phyloP scores from a whole-genome alignment of 2,329 filamentous ascomycete species.

The Chalara sp. region DNA sequence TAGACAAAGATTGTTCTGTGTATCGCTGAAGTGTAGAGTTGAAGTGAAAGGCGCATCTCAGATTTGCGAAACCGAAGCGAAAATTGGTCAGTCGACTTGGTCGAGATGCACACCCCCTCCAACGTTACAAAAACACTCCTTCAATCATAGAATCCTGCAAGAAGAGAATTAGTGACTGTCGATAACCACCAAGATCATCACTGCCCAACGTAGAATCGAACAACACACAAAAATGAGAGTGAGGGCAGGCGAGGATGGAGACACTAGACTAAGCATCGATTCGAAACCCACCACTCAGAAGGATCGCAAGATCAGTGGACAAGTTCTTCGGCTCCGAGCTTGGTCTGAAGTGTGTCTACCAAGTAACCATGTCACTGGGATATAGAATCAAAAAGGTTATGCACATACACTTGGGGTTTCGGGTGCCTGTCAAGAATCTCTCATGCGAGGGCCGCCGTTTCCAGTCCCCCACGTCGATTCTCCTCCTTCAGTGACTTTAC shows the following conservation, averaged over 20 bases:
- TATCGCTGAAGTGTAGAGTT: conserved; percentile 11
- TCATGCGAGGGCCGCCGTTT: conserved; percentile 17
- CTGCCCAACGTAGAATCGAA: neutral
- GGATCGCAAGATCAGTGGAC: neutral
- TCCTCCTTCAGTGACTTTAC: neutral
- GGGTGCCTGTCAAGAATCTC: conserved; percentile 18
- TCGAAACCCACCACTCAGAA: neutral
- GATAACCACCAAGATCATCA: conserved; percentile 6
- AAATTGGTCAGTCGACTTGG: conserved; percentile 7
- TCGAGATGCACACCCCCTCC: neutral
- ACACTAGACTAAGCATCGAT: neutral
- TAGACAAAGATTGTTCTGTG: conserved; percentile 13
- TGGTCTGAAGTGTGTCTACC: neutral
- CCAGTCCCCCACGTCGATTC: conserved; percentile 3
- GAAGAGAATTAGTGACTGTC: conserved; percentile 13
- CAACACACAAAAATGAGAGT: neutral
- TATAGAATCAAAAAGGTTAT: conserved; percentile 4
- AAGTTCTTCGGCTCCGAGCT: neutral
- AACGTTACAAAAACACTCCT: neutral
- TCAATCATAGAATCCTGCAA: conserved; percentile 3
- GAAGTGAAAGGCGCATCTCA: conserved; percentile 13
- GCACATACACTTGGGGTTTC: conserved; percentile 27
- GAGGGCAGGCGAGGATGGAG: conserved; percentile 1
- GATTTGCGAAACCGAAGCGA: conserved; percentile 10
- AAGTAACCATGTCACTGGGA: neutral